A percentile compares a stretch with the other conserved stretches of the same genome.
These are phyloP conservation scores for Coemansia sp. DNA, from an alignment of 192 early-diverging fungal species.

Conservation along the genomic window DNA sequence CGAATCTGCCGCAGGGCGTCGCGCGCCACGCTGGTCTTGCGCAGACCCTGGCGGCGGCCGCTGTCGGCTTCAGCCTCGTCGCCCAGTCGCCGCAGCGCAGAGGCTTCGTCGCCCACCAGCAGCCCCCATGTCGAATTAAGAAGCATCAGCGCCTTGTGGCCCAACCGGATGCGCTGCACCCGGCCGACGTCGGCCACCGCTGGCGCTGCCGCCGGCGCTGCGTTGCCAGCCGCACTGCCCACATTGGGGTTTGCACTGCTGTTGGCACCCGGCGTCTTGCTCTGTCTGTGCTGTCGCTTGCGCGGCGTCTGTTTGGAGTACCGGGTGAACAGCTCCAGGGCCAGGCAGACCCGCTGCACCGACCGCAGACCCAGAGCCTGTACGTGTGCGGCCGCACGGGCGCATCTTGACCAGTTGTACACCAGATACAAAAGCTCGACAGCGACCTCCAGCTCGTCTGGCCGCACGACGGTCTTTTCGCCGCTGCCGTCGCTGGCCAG, in stretches of 20 bases:
- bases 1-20: slow-evolving; percentile 45
- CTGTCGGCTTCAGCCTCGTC: background rate
- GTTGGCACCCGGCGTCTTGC: background rate
- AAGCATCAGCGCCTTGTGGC: slow-evolving; percentile 46
- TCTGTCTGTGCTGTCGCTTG: background rate
- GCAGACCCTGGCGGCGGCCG: background rate
- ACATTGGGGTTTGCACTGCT: background rate
- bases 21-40: slow-evolving; percentile 24
- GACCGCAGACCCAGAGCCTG: slow-evolving; percentile 9
- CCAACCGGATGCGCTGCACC: slow-evolving; percentile 41
- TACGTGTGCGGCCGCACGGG: background rate
- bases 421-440: slow-evolving; percentile 44
- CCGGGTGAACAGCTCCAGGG: slow-evolving; percentile 30
- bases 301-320: slow-evolving; percentile 20
- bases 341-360: slow-evolving; percentile 25
- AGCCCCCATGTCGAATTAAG: slow-evolving; percentile 35
- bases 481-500: background rate
- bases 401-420: slow-evolving; percentile 12
- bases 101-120: slow-evolving; percentile 43
- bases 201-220: background rate
- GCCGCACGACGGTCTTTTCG: background rate
- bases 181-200: slow-evolving; percentile 9
- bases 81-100: slow-evolving; percentile 19
- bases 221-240: background rate
- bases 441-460: slow-evolving; percentile 41